Base-by-base conservation (phyloP, 164 flowering plant species). In the Saururus chinensis region DNA sequence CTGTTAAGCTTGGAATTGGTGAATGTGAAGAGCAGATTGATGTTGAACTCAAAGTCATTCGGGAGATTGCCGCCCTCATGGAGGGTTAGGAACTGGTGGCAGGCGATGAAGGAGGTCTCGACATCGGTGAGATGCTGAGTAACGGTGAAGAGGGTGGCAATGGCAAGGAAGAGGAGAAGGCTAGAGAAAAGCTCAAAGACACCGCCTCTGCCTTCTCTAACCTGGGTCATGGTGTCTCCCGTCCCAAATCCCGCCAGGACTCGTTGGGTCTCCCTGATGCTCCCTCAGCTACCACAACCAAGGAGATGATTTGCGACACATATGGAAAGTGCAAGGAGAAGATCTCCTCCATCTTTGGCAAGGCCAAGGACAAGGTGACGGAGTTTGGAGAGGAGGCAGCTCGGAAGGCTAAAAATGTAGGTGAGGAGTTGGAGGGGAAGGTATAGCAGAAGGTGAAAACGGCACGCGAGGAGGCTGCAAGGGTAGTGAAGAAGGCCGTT, bases 241-340 rank as follows among this genome's bases (percentile, higher is more conserved):
- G 25, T 7, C 54, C 66, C 19, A 42, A 56, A 7, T n/a, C n/a
- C n/a, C n/a, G n/a, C n/a, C n/a, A n/a, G n/a, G 56, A n/a, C 9
- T 9, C 9, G 11, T 1, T 11, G 17, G 20, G 55, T 11, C 68
- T 35, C 19, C 21, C 49, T 23, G 40, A 0, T 0, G 11, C 51
- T 37, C 9, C n/a, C n/a, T n/a, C 13, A n/a, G 64, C 19, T 23
- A 53, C 63, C 19, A 59, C n/a, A n/a, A n/a, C 82, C 4, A 68
- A 67, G 51, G 90, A 82, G 73, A 69, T 77, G 5, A 72, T 82
- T 0, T 87, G 92, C 55, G 88, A 85, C 61, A 84, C 86, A 0
- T 70, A 66, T 21, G n/a, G n/a, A n/a, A n/a, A n/a, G n/a, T n/a
- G n/a, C n/a, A n/a, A n/a, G n/a, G n/a, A n/a, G n/a, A n/a, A n/a